Evolutionary conservation across 1,284 basidiomycete species (phyloP).

Genomic region (Apiotrichum sp.): DNA sequence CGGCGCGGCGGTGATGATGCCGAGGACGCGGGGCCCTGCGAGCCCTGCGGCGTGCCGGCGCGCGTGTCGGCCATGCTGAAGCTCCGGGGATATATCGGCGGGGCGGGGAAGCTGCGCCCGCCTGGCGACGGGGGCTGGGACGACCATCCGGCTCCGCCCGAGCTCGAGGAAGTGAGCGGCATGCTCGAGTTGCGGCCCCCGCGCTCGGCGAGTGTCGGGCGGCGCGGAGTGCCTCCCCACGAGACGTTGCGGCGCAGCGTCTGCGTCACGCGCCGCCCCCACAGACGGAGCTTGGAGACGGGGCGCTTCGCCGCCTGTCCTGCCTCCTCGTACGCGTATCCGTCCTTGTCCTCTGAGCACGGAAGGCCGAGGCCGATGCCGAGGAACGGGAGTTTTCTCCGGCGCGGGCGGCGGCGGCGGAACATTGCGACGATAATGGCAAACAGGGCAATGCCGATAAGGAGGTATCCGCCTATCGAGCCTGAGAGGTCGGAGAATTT

Average conservation of each 20-base stretch:
- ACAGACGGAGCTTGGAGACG: slow-evolving; percentile 5
- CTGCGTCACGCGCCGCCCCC: slow-evolving; percentile 4
- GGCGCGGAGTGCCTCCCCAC: background rate
- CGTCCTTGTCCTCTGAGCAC: background rate
- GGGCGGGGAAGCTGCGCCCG: background rate
- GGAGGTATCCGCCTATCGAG: slow-evolving; percentile 31
- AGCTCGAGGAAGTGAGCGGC: background rate
- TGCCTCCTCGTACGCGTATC: slow-evolving; percentile 3
- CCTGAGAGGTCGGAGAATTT: background rate
- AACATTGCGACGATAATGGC: slow-evolving; percentile 2
- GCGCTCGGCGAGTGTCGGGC: background rate
- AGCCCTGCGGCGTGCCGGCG: background rate
- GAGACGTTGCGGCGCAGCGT: slow-evolving; percentile 3
- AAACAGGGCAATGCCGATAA: slow-evolving; percentile 26
- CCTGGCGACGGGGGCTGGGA: slow-evolving; percentile 8
- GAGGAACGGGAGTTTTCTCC: background rate
- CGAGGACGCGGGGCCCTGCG: too few species aligned
- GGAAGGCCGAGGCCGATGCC: slow-evolving; percentile 2
- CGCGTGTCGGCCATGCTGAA: slow-evolving; percentile 5
- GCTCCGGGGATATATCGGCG: background rate
- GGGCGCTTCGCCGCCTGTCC: slow-evolving; percentile 4
- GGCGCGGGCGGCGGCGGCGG: slow-evolving; percentile 2
- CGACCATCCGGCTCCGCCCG: background rate
- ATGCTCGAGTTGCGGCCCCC: slow-evolving; percentile 1
- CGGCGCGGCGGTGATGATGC: background rate